Evolutionary conservation across 202 grass and related monocot species (phyloP).

Genomic region (Carex arenaria): DNA sequence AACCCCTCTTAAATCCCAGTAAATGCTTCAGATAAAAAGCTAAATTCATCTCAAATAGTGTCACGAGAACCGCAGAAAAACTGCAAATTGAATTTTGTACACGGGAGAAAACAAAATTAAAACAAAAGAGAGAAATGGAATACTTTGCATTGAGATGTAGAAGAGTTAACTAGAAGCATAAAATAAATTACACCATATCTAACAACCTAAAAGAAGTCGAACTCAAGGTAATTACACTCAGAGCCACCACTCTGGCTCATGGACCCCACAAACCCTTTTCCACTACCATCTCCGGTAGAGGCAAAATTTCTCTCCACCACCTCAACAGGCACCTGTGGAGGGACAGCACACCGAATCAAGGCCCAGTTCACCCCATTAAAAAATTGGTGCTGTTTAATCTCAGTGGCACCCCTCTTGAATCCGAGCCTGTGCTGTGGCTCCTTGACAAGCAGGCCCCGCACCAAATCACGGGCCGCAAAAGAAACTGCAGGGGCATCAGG

Average conservation of each 20-base stretch:
- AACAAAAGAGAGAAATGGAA: not conserved
- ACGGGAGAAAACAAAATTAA: not conserved
- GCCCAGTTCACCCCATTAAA: constrained; percentile 84
- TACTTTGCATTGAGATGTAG: not conserved
- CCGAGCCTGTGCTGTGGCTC: constrained; percentile 69
- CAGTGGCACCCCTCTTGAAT: constrained; percentile 70
- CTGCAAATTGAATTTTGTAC: not conserved
- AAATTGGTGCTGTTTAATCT: constrained; percentile 79
- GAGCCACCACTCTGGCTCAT: constrained; percentile 44
- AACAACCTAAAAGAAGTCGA: constrained; percentile 62
- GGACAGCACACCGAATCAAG: constrained; percentile 61
- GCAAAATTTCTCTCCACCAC: constrained; percentile 37
- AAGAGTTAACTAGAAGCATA: not conserved
- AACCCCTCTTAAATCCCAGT: not conserved
- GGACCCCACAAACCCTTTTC: not conserved
- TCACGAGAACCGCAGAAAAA: not conserved
- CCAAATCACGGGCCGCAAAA: constrained; percentile 62
- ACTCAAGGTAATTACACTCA: constrained; percentile 63
- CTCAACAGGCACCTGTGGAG: constrained; percentile 63
- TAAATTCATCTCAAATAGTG: not conserved
- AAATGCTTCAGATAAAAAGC: not conserved
- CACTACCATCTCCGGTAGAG: constrained; percentile 29
- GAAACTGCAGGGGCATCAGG: constrained; percentile 59
- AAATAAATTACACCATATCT: not conserved
- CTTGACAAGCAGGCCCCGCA: constrained; percentile 76